Evolutionary conservation across 2,329 filamentous ascomycete genomes (phyloP).

Genomic region (Xylariales sp.): DNA sequence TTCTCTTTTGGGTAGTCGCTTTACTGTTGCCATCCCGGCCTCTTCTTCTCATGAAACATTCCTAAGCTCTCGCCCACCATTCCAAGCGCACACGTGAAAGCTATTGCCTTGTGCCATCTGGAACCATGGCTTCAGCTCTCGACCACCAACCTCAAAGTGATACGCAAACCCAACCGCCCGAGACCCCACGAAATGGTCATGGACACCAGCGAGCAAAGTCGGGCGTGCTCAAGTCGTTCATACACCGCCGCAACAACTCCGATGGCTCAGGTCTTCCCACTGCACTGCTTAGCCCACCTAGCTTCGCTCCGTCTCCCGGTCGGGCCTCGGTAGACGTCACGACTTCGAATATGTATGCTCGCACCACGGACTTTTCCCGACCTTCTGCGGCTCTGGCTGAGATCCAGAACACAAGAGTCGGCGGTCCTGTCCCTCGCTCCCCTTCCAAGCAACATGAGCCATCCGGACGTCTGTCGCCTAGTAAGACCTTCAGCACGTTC

Average conservation of each 20-base stretch:
- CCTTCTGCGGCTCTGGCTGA: constrained; percentile 48
- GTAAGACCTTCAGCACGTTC: constrained; percentile 17
- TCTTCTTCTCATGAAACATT: constrained; percentile 1
- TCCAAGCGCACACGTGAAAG: background rate
- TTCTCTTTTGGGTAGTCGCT: background rate
- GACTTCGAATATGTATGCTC: no score
- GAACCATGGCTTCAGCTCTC: constrained; percentile 3
- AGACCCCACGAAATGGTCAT: constrained; percentile 4
- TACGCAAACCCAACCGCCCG: constrained; percentile 2
- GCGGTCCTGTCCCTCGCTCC: constrained; percentile 16
- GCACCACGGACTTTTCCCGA: constrained; percentile 28
- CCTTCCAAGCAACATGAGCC: constrained; percentile 16
- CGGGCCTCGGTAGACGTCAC: constrained; percentile 20
- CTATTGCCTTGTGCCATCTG: background rate
- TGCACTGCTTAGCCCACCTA: constrained; percentile 15
- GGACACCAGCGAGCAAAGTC: constrained; percentile 41
- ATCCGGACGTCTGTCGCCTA: constrained; percentile 18
- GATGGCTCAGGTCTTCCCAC: constrained; percentile 32
- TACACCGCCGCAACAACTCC: constrained; percentile 44
- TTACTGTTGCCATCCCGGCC: background rate
- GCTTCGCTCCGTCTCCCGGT: constrained; percentile 18
- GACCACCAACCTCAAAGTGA: background rate
- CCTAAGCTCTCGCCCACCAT: constrained; percentile 3
- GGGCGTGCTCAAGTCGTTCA: constrained; percentile 44
- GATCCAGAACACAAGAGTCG: constrained; percentile 48